Conservation (phyloP, 2,329 filamentous ascomycete species). For the Stagonosporopsis tanaceti region DNA sequence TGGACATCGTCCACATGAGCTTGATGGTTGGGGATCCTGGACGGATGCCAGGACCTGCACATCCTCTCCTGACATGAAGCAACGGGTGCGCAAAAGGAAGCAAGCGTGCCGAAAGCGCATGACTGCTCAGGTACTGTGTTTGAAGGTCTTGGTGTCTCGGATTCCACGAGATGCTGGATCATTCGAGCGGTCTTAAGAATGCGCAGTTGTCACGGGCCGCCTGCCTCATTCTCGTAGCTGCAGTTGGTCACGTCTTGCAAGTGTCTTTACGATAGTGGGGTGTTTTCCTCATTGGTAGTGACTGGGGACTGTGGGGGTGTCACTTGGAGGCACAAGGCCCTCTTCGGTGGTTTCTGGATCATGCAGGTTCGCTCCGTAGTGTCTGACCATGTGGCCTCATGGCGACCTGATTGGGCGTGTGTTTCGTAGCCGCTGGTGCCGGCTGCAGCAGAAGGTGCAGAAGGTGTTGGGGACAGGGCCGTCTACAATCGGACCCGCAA, state of each 20-base stretch:
- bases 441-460: conserved; percentile 14
- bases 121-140: conserved; percentile 17
- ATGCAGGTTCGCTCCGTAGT: conserved; percentile 28
- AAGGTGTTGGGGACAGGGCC: conserved; percentile 10
- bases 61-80: conserved; percentile 11
- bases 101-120: conserved; percentile 20
- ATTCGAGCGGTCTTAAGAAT: conserved; percentile 18
- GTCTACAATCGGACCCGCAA: conserved; percentile 14
- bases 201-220: conserved; percentile 14
- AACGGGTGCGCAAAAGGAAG: conserved; percentile 15
- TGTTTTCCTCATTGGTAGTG: conserved; percentile 32
- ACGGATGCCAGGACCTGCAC: conserved; percentile 15
- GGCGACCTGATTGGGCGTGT: conserved; percentile 16
- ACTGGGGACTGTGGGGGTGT: conserved; percentile 14
- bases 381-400: conserved; percentile 19
- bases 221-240: conserved; percentile 28
- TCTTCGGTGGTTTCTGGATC: conserved; percentile 32
- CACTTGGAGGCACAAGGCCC: conserved; percentile 20
- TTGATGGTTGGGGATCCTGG: conserved; percentile 21
- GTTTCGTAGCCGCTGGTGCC: conserved; percentile 22
- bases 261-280: conserved; percentile 26
- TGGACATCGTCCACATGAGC: conserved; percentile 21
- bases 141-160: conserved; percentile 19
- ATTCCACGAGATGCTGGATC: conserved; percentile 23
- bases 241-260: conserved; percentile 39